These are phyloP conservation scores for Chlamydomonas schloesseri DNA, from an alignment of 139 green algal species.

Conservation along the genomic window DNA sequence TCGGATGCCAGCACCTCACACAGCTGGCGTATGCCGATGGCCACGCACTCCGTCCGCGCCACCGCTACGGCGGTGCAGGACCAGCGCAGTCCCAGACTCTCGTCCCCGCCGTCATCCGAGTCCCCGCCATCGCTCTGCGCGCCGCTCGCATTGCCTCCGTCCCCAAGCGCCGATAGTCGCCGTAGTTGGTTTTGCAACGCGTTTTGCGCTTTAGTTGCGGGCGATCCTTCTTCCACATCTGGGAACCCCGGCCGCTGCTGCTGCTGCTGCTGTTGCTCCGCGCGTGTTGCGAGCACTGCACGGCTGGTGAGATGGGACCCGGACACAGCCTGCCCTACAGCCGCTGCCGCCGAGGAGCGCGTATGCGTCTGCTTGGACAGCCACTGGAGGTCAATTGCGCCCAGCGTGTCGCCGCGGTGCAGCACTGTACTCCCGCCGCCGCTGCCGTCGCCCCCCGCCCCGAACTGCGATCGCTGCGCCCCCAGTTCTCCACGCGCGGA, in stretches of 20 bases:
- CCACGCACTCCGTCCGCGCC: constrained; percentile 5
- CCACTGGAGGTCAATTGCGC: constrained; percentile 15
- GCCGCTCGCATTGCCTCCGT: no score
- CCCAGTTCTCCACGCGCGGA: no score
- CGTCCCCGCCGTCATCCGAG: no score
- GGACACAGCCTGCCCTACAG: not conserved
- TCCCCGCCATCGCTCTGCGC: no score
- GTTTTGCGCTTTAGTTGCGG: no score
- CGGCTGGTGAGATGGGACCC: not conserved
- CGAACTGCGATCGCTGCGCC: no score
- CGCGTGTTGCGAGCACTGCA: not conserved
- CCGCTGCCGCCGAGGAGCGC: not conserved
- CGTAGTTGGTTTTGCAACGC: no score
- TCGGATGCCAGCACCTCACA: not conserved
- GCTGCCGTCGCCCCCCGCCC: no score
- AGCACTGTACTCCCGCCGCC: not conserved
- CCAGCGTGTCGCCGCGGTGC: constrained; percentile 12
- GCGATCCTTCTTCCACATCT: no score
- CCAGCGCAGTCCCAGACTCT: constrained; percentile 1
- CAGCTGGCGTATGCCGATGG: constrained; percentile 11
- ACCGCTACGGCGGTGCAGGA: constrained; percentile 19
- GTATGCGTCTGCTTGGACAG: not conserved
- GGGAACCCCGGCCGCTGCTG: no score
- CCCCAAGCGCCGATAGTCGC: no score
- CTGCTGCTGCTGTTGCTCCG: constrained; percentile 1